These are phyloP conservation scores for Carnegiea gigantea DNA, from an alignment of 179 eudicot genomes.

Conservation along the genomic window DNA sequence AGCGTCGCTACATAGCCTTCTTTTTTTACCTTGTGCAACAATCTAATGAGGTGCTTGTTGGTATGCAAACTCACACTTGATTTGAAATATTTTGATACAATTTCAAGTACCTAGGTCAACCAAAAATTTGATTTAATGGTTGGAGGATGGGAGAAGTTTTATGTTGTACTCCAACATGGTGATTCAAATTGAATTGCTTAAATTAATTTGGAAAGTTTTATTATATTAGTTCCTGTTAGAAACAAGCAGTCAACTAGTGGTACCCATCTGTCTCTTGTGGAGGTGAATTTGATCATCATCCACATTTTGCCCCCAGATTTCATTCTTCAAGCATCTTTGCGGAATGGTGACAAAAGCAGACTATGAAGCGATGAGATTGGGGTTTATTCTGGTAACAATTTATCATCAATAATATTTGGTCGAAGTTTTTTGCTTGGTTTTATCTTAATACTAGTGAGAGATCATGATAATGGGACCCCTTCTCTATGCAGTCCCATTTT, in stretches of 20 bases:
- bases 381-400: constrained; percentile 23
- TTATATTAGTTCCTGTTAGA: too few relatives aligned
- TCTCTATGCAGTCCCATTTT: constrained; percentile 24
- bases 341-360: constrained; percentile 30
- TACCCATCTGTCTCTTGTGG: not conserved
- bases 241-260: not conserved
- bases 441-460: not conserved
- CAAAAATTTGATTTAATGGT: too few relatives aligned
- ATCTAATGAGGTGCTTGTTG: too few relatives aligned
- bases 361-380: constrained; percentile 24
- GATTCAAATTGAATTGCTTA: too few relatives aligned
- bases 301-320: constrained; percentile 13
- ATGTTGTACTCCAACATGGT: too few relatives aligned
- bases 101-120: too few relatives aligned
- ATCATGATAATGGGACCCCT: not conserved
- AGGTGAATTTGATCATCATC: not conserved
- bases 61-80: too few relatives aligned
- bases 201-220: too few relatives aligned
- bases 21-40: too few relatives aligned
- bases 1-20: too few relatives aligned
- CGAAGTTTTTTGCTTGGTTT: not conserved
- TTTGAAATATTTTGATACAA: too few relatives aligned
- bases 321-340: constrained; percentile 21
- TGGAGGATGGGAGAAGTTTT: too few relatives aligned
- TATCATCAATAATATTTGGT: not conserved